Evolutionary conservation across 257 asterid species (phyloP), one percentile per base, ranked within the genome.

Genomic region (Solanum pennellii): DNA sequence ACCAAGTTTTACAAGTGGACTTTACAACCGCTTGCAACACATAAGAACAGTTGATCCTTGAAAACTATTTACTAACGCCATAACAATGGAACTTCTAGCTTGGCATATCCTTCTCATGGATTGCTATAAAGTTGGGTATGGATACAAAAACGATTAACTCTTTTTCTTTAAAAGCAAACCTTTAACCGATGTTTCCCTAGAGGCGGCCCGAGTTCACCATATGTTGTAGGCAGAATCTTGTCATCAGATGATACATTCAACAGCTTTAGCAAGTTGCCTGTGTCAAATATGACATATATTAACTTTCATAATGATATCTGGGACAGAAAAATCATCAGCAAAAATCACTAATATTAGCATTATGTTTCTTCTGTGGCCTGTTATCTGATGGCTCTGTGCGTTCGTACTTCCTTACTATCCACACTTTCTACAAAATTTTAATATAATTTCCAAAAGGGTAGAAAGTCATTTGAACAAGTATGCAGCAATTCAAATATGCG

Each of bases 131-230:
- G 31, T 82, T 49, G 85, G 45, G 15, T 16, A 82, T 31, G 71
- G 71, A 82, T 27, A 77, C 15, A 45, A 31, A 82, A 52, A 31
- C 29, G 20, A 31, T 82, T 23, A 82, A 49, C 45, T 82, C 68
- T 82, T 82, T 49, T 82, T 29, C 69, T 82, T 16, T 29, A 82
- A 11, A 5, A 80, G 83, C 90, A 85, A 86, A 94, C 99, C 99
- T 96, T 97, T 88, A 97, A 88, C 16, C 99, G 99, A 91, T 97
- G 96, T 86, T 94, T 94, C 83, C 99, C 99, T 69, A 97, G 98
- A 90, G 99, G 99, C 65, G 99, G 99, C 91, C 92, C 93, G 89
- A 97, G 88, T 92, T 95, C 98, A 88, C 99, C 99, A 90, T 94
- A 97, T 11, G 99, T 91, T 86, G 95, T 90, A 45, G 95, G 97